Conservation (phyloP, 495 filamentous ascomycete genomes). For the Schizothecium vesticola region DNA sequence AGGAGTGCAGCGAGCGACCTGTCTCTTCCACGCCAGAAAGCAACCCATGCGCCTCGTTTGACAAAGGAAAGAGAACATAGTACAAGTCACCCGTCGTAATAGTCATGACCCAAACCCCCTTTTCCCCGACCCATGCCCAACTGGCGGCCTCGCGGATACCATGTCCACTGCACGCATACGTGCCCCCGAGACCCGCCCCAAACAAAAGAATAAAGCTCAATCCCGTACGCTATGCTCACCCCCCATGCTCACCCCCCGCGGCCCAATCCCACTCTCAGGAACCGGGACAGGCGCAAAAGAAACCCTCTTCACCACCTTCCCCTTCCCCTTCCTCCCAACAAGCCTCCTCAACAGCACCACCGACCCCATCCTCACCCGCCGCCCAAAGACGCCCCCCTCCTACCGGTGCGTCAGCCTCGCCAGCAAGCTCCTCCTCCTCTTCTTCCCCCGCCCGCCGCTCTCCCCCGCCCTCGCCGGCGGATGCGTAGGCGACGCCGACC, state of each 20-base stretch:
- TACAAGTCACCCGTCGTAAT: background rate
- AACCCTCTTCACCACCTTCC: background rate
- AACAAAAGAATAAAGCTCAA: background rate
- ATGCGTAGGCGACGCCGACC: background rate
- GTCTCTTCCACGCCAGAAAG: background rate
- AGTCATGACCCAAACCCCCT: background rate
- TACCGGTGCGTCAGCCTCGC: constrained; percentile 19
- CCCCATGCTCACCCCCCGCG: background rate
- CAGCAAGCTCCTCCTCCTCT: constrained; percentile 13
- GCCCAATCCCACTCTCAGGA: background rate
- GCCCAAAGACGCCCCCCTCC: constrained; percentile 1
- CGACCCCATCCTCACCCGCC: background rate
- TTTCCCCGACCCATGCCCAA: background rate
- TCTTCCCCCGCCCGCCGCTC: background rate
- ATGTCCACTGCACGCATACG: too few species aligned
- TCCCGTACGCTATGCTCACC: background rate
- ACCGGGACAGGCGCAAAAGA: background rate
- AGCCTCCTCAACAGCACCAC: background rate
- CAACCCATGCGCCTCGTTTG: background rate
- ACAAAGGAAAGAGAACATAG: background rate
- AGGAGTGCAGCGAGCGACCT: background rate
- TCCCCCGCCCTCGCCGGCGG: background rate
- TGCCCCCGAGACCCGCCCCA: background rate
- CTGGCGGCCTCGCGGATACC: background rate
- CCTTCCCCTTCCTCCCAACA: background rate